These are phyloP conservation scores for Sporisorium graminicola DNA, from an alignment of 1,284 basidiomycete species.

Conservation along the genomic window DNA sequence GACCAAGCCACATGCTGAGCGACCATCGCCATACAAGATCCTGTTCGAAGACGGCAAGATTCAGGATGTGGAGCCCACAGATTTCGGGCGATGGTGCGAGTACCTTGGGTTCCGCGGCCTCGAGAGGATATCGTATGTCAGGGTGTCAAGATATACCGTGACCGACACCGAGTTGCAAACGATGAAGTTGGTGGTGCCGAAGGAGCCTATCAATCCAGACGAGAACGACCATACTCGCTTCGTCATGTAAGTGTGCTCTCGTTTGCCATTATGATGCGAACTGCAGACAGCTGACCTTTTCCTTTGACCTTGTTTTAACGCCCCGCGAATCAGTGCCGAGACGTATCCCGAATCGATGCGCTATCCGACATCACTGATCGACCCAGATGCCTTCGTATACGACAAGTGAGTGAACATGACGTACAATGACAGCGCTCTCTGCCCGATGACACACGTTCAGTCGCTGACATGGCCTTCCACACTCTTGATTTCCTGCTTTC, in stretches of 20 bases:
- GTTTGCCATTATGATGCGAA: not conserved
- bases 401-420: conserved; percentile 41
- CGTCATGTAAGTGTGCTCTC: conserved; percentile 36
- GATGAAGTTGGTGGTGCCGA: conserved; percentile 62
- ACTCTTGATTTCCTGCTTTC: not conserved
- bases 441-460: not conserved
- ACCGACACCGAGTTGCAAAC: conserved; percentile 67
- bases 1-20: conserved; percentile 79
- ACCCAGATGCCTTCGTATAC: conserved; percentile 44
- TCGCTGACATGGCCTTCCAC: conserved; percentile 4
- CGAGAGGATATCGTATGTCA: conserved; percentile 60
- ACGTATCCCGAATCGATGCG: conserved; percentile 43
- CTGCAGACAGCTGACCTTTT: conserved; percentile 8
- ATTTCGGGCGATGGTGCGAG: conserved; percentile 65
- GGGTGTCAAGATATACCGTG: conserved; percentile 65
- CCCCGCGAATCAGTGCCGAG: conserved; percentile 24
- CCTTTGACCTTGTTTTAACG: not conserved
- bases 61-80: conserved; percentile 72
- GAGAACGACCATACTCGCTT: conserved; percentile 42
- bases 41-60: conserved; percentile 72
- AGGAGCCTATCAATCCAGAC: conserved; percentile 52
- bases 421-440: not conserved
- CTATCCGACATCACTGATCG: conserved; percentile 49
- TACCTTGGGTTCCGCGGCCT: conserved; percentile 65
- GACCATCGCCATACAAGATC: conserved; percentile 87